A percentile compares a stretch with the other conserved stretches of the same genome.
These are phyloP conservation scores for Tulasnella sp. DNA, from an alignment of 768 basidiomycete species.

Conservation along the genomic window DNA sequence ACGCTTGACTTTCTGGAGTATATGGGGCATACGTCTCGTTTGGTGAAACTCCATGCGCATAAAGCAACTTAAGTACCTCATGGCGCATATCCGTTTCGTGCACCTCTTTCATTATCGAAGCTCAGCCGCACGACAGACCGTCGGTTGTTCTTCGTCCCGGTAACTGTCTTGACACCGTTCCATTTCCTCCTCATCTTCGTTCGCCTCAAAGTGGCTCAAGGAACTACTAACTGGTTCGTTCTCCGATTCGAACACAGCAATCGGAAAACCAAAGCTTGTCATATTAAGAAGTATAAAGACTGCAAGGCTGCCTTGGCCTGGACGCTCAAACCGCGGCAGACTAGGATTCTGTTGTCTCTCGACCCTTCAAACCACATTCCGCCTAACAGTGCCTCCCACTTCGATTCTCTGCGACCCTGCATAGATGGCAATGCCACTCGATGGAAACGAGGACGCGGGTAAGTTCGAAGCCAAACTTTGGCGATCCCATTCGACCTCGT, in stretches of 20 bases:
- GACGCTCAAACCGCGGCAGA: slow-evolving; percentile 2
- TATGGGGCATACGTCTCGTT: background rate
- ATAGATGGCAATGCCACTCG: background rate
- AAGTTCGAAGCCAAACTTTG: slow-evolving; percentile 6
- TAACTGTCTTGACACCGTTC: background rate
- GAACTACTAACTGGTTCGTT: background rate
- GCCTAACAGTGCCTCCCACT: background rate
- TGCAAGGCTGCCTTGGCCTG: background rate
- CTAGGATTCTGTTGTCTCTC: background rate
- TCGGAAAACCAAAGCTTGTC: background rate
- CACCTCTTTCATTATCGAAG: slow-evolving; percentile 2
- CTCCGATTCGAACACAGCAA: slow-evolving; percentile 6
- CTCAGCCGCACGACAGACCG: background rate
- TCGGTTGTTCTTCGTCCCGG: background rate
- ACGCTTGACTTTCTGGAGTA: background rate
- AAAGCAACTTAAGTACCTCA: slow-evolving; percentile 1
- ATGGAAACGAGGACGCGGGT: background rate
- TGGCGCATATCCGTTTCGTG: background rate
- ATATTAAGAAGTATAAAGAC: slow-evolving; percentile 6
- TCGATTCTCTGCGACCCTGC: slow-evolving; percentile 2
- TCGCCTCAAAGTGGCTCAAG: background rate
- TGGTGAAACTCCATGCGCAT: background rate
- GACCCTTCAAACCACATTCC: background rate
- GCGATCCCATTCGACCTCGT: background rate
- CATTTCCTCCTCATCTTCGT: background rate